Evolutionary conservation across 129 eudicot genomes (phyloP).

Genomic region (Tanacetum coccineum): DNA sequence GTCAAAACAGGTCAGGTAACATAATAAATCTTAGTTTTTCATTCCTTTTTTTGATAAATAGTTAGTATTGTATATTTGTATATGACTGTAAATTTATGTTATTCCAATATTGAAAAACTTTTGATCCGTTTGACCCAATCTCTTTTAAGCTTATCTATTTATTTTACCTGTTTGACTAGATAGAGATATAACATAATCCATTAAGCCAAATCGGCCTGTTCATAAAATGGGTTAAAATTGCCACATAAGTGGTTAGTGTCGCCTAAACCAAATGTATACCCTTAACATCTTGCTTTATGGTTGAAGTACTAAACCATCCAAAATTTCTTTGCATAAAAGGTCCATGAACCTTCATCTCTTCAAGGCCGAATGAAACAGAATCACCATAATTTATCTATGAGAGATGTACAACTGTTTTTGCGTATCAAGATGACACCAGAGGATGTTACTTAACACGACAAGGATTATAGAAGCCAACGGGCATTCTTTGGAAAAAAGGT

Average conservation of each 20-base stretch:
- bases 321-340: too few species aligned
- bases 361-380: not conserved
- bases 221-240: not conserved
- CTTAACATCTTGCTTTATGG: too few species aligned
- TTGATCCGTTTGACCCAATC: slow-evolving; percentile 1
- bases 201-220: not conserved
- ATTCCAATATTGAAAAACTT: not conserved
- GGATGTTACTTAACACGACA: not conserved
- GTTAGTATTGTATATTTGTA: too few species aligned
- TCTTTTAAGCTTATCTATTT: not conserved
- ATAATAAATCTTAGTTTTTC: too few species aligned
- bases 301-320: too few species aligned
- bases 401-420: not conserved
- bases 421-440: not conserved
- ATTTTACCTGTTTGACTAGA: not conserved
- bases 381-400: not conserved
- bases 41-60: too few species aligned
- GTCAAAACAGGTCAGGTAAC: too few species aligned
- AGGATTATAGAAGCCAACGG: not conserved
- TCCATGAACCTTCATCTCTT: not conserved
- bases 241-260: not conserved
- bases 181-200: not conserved
- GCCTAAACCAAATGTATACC: too few species aligned
- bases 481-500: not conserved
- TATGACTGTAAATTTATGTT: not conserved